Conservation (phyloP, 768 basidiomycete genomes). For the Lactarius deliciosus region DNA sequence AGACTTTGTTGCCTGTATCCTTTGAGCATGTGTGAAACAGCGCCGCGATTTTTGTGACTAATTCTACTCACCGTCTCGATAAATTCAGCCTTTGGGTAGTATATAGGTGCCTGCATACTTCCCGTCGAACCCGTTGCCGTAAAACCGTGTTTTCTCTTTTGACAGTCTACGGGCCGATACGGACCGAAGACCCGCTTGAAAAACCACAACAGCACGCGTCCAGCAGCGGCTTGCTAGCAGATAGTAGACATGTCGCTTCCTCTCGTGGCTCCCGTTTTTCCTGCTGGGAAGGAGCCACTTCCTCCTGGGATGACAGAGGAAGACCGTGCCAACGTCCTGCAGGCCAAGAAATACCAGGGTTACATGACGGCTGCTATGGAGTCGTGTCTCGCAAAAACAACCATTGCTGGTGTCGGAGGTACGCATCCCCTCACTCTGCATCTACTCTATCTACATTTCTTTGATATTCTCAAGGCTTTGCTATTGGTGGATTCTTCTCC, state of each 20-base stretch:
- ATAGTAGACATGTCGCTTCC: slow-evolving; percentile 32
- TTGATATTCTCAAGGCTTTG: slow-evolving; percentile 63
- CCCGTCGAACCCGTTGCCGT: background rate
- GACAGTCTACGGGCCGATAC: background rate
- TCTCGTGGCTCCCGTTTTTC: slow-evolving; percentile 69
- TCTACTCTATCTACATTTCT: background rate
- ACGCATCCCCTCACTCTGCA: slow-evolving; percentile 34
- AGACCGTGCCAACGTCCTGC: slow-evolving; percentile 62
- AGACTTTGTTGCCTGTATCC: slow-evolving; percentile 97
- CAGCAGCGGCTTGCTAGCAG: background rate
- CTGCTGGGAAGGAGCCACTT: slow-evolving; percentile 83
- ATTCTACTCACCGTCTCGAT: slow-evolving; percentile 71
- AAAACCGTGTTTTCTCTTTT: background rate
- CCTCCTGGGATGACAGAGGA: slow-evolving; percentile 83
- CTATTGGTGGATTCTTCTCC: slow-evolving; percentile 91
- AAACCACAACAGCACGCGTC: background rate
- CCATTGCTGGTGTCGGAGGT: slow-evolving; percentile 83
- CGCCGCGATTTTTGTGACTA: background rate
- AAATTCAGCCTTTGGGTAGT: slow-evolving; percentile 79
- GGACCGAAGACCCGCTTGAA: background rate
- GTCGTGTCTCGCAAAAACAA: slow-evolving; percentile 82
- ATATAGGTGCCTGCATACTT: slow-evolving; percentile 68
- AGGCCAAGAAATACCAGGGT: slow-evolving; percentile 76
- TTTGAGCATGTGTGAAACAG: slow-evolving; percentile 35
- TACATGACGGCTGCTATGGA: slow-evolving; percentile 75